Conservation (phyloP, 306 rosid genomes). For the Castanea sativa region DNA sequence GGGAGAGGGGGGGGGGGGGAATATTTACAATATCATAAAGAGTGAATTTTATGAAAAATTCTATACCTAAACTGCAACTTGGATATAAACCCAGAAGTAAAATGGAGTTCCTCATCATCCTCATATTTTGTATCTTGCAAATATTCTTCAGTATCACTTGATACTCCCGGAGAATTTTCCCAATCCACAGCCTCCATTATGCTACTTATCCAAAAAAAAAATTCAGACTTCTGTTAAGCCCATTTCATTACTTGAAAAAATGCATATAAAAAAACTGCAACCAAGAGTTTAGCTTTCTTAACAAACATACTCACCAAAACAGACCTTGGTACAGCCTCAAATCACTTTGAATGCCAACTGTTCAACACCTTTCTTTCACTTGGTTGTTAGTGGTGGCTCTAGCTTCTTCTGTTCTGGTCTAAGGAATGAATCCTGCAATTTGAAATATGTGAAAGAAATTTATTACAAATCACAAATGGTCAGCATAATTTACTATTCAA, state of each 20-base stretch:
- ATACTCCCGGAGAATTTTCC: constrained; percentile 36
- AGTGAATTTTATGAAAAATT: neutral
- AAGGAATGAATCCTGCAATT: constrained; percentile 60
- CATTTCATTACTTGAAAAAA: neutral
- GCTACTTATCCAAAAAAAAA: neutral
- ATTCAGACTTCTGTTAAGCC: neutral
- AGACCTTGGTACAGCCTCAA: neutral
- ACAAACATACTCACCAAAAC: neutral
- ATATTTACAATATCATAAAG: neutral
- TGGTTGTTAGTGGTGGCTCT: constrained; percentile 39
- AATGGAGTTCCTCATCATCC: constrained; percentile 47
- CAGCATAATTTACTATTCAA: too few relatives aligned
- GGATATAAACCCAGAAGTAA: constrained; percentile 37
- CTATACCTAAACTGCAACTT: constrained; percentile 67
- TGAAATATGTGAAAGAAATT: too few relatives aligned
- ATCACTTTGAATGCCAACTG: neutral
- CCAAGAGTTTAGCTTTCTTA: neutral
- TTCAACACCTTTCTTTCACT: constrained; percentile 27
- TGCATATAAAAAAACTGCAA: neutral
- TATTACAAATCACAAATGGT: too few relatives aligned
- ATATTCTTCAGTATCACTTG: constrained; percentile 31
- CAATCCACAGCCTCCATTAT: constrained; percentile 33
- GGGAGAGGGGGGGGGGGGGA: rapidly evolving
- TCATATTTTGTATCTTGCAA: constrained; percentile 25
- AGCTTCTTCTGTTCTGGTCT: constrained; percentile 39